phyloP scores from a whole-genome alignment of 495 filamentous ascomycete species.

The Hyphodiscus hymeniophilus region DNA sequence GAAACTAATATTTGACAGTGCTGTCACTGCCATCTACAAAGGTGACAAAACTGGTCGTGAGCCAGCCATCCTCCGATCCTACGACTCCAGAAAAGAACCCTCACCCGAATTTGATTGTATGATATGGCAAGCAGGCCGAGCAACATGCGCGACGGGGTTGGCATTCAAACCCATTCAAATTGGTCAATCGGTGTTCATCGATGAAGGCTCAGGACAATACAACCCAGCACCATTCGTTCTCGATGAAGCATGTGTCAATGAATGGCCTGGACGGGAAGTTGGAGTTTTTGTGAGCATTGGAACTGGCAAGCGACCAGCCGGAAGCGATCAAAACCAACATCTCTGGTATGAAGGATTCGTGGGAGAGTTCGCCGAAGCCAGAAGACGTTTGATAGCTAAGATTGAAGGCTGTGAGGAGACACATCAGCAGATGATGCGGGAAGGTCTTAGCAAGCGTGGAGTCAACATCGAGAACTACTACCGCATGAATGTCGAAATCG shows the following conservation, averaged over 20 bases:
- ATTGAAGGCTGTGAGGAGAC: constrained; percentile 93
- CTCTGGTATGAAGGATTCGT: constrained; percentile 94
- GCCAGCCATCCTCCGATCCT: constrained; percentile 75
- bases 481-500: constrained; percentile 93
- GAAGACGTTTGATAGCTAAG: constrained; percentile 72
- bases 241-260: constrained; percentile 84
- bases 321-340: constrained; percentile 55
- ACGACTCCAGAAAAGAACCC: constrained; percentile 87
- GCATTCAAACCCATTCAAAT: constrained; percentile 96
- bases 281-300: constrained; percentile 87
- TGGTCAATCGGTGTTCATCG: constrained; percentile 86
- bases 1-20: constrained; percentile 39
- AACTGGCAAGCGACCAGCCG: constrained; percentile 77
- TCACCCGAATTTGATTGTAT: constrained; percentile 83
- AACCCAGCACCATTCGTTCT: constrained; percentile 81
- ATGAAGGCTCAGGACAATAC: constrained; percentile 86
- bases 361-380: constrained; percentile 85
- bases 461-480: constrained; percentile 91
- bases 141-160: constrained; percentile 83
- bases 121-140: constrained; percentile 92
- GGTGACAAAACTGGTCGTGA: constrained; percentile 58
- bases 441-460: constrained; percentile 65
- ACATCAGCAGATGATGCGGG: constrained; percentile 71
- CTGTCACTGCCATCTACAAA: constrained; percentile 86
- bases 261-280: constrained; percentile 89